Conservation (phyloP, 345 rosid species). For the Lepidium aucheri region DNA sequence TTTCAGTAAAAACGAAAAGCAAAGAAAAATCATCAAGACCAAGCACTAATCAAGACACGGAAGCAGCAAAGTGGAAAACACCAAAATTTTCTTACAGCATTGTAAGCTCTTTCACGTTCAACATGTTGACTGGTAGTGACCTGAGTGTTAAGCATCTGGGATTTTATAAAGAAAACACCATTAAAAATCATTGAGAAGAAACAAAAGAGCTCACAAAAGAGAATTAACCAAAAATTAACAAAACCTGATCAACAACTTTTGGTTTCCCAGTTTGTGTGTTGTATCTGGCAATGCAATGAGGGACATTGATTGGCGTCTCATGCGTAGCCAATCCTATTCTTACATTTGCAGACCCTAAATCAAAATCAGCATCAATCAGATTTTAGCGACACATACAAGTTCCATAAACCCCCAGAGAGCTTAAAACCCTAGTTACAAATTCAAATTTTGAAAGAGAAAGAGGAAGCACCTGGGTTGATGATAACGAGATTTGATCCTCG, state of each 20-base stretch:
- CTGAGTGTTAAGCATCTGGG: constrained; percentile 71
- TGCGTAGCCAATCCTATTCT: constrained; percentile 78
- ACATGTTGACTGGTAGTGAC: constrained; percentile 63
- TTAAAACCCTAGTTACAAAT: neutral
- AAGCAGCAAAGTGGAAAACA: neutral
- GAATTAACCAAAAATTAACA: neutral
- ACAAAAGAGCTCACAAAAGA: neutral
- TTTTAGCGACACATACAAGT: neutral
- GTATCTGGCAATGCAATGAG: constrained; percentile 80
- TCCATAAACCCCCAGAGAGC: neutral
- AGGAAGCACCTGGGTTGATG: constrained; percentile 59
- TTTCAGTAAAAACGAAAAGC: constrained; percentile 11
- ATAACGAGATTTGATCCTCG: constrained; percentile 87
- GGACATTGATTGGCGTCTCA: constrained; percentile 58
- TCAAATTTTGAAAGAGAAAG: neutral
- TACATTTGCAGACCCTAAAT: constrained; percentile 60
- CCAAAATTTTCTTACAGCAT: constrained; percentile 41
- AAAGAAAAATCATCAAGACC: neutral
- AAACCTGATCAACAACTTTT: constrained; percentile 70
- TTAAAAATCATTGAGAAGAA: neutral
- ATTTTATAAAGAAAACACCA: neutral
- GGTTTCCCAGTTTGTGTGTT: constrained; percentile 37
- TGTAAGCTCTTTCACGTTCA: constrained; percentile 84
- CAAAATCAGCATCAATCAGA: neutral
- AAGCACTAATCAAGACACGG: neutral